These are phyloP conservation scores for Mariannaea elegans DNA, from an alignment of 2,329 filamentous ascomycete genomes.

Conservation along the genomic window DNA sequence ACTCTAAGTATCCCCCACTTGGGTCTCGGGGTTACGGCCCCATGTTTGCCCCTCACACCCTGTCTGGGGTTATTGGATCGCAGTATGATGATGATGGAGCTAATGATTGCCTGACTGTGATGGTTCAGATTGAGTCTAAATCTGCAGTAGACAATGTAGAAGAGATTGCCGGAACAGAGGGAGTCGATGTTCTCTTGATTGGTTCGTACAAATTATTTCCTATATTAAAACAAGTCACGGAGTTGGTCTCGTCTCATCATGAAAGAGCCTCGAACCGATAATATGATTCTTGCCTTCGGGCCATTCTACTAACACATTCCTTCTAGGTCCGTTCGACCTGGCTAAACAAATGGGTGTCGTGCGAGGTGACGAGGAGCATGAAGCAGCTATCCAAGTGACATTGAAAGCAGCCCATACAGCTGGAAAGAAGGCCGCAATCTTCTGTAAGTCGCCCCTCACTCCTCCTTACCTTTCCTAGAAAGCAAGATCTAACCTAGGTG, in stretches of 20 bases:
- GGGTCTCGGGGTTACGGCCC: conserved; percentile 12
- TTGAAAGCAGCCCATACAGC: conserved; percentile 1
- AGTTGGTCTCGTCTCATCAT: not conserved
- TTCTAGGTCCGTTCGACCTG: conserved; percentile 10
- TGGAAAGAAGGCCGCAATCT: conserved; percentile 6
- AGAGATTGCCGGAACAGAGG: conserved; percentile 1
- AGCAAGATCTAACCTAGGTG: not conserved
- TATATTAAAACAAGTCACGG: no score
- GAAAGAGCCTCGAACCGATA: no score
- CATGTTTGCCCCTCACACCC: not conserved
- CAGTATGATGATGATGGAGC: conserved; percentile 10
- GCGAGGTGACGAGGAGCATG: conserved; percentile 8
- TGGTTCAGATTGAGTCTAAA: conserved; percentile 13
- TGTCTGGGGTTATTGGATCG: not conserved
- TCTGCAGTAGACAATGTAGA: conserved; percentile 8
- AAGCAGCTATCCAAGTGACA: conserved; percentile 1
- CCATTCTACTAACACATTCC: not conserved
- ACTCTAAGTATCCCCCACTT: conserved; percentile 9
- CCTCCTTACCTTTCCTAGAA: not conserved
- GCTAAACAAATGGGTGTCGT: conserved; percentile 11
- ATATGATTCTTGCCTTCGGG: no score
- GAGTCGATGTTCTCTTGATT: conserved; percentile 11
- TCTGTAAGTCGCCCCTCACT: not conserved
- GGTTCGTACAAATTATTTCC: not conserved
- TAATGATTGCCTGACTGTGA: not conserved